Conservation (phyloP, 495 filamentous ascomycete genomes). For the Hamigera avellanea region DNA sequence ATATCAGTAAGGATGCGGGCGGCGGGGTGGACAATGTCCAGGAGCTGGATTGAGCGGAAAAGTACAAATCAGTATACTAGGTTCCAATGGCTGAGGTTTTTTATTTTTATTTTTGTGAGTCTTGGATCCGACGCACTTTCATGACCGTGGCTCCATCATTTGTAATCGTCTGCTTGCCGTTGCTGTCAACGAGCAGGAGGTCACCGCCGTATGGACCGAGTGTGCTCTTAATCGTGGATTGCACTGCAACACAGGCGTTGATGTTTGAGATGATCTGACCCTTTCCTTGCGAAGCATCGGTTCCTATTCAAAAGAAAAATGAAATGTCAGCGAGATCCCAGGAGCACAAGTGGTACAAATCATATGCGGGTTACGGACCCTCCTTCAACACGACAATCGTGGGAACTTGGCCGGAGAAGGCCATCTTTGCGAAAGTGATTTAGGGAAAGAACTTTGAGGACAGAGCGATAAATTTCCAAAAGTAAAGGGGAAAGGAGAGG, state of each 20-base stretch:
- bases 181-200: constrained; percentile 86
- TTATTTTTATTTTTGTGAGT: too few relatives aligned
- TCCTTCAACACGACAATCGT: constrained; percentile 98
- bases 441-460: constrained; percentile 9
- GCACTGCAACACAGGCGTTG: constrained; percentile 95
- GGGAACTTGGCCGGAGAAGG: constrained; percentile 95
- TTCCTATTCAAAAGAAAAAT: constrained; percentile 45
- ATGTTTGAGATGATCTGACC: constrained; percentile 98
- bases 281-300: constrained; percentile 92
- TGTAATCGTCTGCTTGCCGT: constrained; percentile 93
- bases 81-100: too few relatives aligned
- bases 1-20: constrained; percentile 98
- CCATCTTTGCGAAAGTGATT: constrained; percentile 45
- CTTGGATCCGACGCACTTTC: constrained; percentile 58
- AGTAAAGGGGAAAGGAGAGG: constrained; percentile 10
- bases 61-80: neutral
- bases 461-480: too few relatives aligned
- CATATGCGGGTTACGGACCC: constrained; percentile 48
- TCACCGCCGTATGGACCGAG: constrained; percentile 97
- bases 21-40: constrained; percentile 96
- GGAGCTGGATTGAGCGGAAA: constrained; percentile 44
- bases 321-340: constrained; percentile 5
- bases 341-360: neutral
- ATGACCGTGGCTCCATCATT: constrained; percentile 99
- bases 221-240: constrained; percentile 88